Evolutionary conservation across 306 rosid species (phyloP).

Genomic region (Oemleria cerasiformis): DNA sequence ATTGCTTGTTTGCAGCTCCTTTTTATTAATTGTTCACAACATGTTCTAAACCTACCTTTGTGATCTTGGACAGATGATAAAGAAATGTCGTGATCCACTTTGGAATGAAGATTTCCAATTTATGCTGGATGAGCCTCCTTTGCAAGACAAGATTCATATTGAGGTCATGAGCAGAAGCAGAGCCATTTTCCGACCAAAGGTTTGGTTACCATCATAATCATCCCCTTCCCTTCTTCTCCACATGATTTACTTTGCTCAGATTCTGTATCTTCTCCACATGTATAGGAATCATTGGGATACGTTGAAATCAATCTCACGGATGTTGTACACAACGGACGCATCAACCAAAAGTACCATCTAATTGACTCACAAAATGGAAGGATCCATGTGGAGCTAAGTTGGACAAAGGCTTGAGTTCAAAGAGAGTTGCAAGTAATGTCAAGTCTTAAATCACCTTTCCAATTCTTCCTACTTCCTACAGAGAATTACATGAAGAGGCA

Average conservation of each 20-base stretch:
- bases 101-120: slow-evolving; percentile 92
- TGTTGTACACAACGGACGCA: slow-evolving; percentile 73
- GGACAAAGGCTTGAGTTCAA: slow-evolving; percentile 51
- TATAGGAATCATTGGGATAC: slow-evolving; percentile 74
- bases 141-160: slow-evolving; percentile 66
- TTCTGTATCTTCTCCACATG: not conserved
- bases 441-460: not conserved
- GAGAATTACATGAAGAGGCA: not conserved
- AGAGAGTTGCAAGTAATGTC: slow-evolving; percentile 4
- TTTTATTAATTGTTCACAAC: not conserved
- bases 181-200: slow-evolving; percentile 59
- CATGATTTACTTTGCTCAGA: not conserved
- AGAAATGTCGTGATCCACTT: slow-evolving; percentile 64
- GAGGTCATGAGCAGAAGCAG: slow-evolving; percentile 71
- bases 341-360: slow-evolving; percentile 67
- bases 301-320: slow-evolving; percentile 75
- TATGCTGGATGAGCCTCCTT: slow-evolving; percentile 91
- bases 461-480: not conserved
- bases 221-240: not conserved
- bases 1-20: not conserved
- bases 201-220: slow-evolving; percentile 18
- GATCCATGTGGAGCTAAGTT: slow-evolving; percentile 68
- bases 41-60: not conserved
- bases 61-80: slow-evolving; percentile 44
- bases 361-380: slow-evolving; percentile 73